phyloP scores from a whole-genome alignment of 2,329 filamentous ascomycete species.

The Seiridium unicorne region DNA sequence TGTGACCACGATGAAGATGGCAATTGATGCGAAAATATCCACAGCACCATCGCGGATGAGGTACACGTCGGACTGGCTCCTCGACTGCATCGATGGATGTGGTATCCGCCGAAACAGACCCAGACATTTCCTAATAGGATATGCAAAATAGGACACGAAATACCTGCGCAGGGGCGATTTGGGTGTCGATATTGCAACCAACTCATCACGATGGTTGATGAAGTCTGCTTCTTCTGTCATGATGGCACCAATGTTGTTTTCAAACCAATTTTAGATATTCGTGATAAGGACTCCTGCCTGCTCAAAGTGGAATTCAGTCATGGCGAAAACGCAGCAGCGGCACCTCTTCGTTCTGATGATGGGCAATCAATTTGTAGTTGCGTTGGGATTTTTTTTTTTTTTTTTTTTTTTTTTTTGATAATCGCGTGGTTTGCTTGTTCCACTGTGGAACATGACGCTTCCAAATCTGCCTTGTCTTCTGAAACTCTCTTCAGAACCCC shows the following conservation, averaged over 20 bases:
- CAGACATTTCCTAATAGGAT: neutral
- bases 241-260: neutral
- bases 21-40: constrained; percentile 16
- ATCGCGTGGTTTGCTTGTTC: too few species aligned
- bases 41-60: neutral
- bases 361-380: too few species aligned
- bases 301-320: too few species aligned
- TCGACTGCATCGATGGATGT: too few species aligned
- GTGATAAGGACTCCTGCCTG: too few species aligned
- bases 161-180: neutral
- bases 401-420: neutral
- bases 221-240: neutral
- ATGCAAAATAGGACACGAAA: neutral
- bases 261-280: neutral
- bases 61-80: neutral
- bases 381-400: neutral
- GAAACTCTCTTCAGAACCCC: too few species aligned
- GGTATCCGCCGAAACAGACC: neutral
- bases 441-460: too few species aligned
- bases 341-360: too few species aligned
- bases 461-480: too few species aligned
- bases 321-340: too few species aligned
- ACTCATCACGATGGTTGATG: neutral
- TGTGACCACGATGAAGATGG: constrained; percentile 17
- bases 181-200: neutral